Base-by-base conservation (phyloP, 2,329 filamentous ascomycete species). In the Kalmusia sp. region DNA sequence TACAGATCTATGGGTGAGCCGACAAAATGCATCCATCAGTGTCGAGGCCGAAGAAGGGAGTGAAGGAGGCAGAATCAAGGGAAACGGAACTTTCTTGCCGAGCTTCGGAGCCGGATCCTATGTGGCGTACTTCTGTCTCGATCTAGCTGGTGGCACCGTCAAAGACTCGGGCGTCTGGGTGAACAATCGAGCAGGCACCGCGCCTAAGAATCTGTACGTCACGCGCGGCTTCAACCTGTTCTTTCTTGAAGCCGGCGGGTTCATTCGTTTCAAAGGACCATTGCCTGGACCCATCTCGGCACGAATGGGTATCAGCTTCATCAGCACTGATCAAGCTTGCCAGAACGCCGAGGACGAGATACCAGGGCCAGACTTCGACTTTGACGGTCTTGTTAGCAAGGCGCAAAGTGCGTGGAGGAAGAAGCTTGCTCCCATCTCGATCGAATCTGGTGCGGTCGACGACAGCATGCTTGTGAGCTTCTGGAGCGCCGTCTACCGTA, bases 221-320 rank as follows among this genome's bases (percentile, higher is more conserved):
- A 73, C 66, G 2, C 61, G 70, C 15, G 71, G 70, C 2, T 73
- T 74, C 57, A 74, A 74, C 49, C 46, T 65, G 9, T 72, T 72
- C 48, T 73, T 70, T 34, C 52, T 72, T 1, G 58, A 72, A 56
- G 70, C 67, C 39, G 70, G 71, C 27, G 70, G 69, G 22, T 74
- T 67, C 31, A 49, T 71, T 5, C 63, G 69, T 9, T 70, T 73
- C 47, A 85, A 89, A 59, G 87, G 88, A 54, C 75, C 77, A 24
- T 82, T 84, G 0, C 79, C 79, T 35, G 76, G 77, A 2, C 80
- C 82, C 2, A 81, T 92, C n/a, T 70, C 83, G 6, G 87, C 82
- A 9, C 82, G 89, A 27, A 86, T 89, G 5, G 88, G 88, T 0
- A 76, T 90, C 6, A 91, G 88, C 58, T 89, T 90, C 70, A 85